These are phyloP conservation scores for Phytophthora sansomeana DNA, from an alignment of 352 stramenopile genomes.

Conservation along the genomic window DNA sequence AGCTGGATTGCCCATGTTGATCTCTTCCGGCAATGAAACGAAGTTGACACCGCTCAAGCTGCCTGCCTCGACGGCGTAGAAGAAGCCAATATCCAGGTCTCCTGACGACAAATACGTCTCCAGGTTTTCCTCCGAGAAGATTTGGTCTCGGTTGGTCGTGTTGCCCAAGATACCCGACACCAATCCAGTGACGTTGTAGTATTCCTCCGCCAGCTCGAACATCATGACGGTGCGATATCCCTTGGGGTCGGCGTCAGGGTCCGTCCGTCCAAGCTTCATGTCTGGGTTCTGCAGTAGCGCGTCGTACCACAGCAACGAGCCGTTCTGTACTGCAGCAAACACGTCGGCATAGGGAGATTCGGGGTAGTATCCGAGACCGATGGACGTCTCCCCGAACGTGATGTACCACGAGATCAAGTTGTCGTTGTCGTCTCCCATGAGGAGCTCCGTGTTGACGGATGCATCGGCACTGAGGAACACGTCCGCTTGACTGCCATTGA, in stretches of 20 bases:
- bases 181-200: conserved; percentile 37
- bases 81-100: conserved; percentile 44
- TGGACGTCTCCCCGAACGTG: conserved; percentile 39
- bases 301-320: conserved; percentile 42
- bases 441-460: conserved; percentile 38
- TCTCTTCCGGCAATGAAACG: conserved; percentile 38
- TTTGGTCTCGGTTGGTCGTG: conserved; percentile 43
- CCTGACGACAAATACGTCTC: conserved; percentile 38
- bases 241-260: conserved; percentile 42
- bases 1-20: conserved; percentile 39
- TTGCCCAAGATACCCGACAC: conserved; percentile 34
- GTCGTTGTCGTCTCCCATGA: conserved; percentile 40
- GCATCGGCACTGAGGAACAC: conserved; percentile 47
- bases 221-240: conserved; percentile 48
- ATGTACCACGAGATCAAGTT: conserved; percentile 47
- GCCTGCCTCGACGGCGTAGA: conserved; percentile 39
- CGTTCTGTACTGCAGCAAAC: conserved; percentile 37
- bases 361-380: conserved; percentile 38
- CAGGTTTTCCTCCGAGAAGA: conserved; percentile 45
- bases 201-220: conserved; percentile 42
- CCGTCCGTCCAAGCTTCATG: conserved; percentile 42
- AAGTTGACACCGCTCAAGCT: conserved; percentile 38
- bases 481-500: conserved; percentile 40
- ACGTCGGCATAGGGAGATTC: conserved; percentile 39
- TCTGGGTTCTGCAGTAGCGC: conserved; percentile 35